Percentiles rank a stretch among this genome's conserved stretches.
These are phyloP conservation scores for Ilyonectria robusta DNA, from an alignment of 2,329 filamentous ascomycete genomes.

Conservation along the genomic window DNA sequence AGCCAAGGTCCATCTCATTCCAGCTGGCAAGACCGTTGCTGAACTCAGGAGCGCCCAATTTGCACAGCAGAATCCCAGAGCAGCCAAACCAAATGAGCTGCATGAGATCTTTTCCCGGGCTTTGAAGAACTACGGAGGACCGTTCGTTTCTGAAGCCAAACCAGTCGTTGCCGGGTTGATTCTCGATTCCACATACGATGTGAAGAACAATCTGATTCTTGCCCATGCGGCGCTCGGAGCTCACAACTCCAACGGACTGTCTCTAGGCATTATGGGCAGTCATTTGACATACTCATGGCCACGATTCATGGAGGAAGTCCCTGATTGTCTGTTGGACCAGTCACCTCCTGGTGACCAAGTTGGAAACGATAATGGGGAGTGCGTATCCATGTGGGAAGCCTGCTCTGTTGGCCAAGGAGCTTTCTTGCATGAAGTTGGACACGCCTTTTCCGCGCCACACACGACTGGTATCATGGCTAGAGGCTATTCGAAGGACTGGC, in stretches of 20 bases:
- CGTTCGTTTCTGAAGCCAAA: constrained; percentile 55
- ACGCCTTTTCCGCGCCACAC: constrained; percentile 78
- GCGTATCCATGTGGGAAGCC: constrained; percentile 59
- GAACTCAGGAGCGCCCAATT: constrained; percentile 76
- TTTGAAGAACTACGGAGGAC: constrained; percentile 62
- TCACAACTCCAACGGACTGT: constrained; percentile 67
- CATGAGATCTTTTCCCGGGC: constrained; percentile 51
- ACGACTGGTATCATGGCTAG: constrained; percentile 76
- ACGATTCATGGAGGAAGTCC: constrained; percentile 77
- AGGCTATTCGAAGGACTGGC: constrained; percentile 59
- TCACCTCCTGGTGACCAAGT: constrained; percentile 54
- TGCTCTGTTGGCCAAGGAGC: constrained; percentile 74
- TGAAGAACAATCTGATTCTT: constrained; percentile 69
- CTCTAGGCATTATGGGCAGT: constrained; percentile 80
- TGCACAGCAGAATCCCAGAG: constrained; percentile 74
- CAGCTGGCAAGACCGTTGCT: constrained; percentile 74
- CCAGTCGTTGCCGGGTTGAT: constrained; percentile 80
- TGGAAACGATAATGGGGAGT: constrained; percentile 59
- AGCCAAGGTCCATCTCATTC: constrained; percentile 76
- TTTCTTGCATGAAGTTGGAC: constrained; percentile 80
- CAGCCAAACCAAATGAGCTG: constrained; percentile 70
- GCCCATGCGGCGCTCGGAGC: constrained; percentile 76
- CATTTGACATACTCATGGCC: constrained; percentile 80
- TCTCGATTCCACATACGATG: constrained; percentile 78
- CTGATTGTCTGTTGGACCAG: constrained; percentile 61